Evolutionary conservation across 768 basidiomycete species (phyloP).

Genomic region (Butyriboletus loyo): DNA sequence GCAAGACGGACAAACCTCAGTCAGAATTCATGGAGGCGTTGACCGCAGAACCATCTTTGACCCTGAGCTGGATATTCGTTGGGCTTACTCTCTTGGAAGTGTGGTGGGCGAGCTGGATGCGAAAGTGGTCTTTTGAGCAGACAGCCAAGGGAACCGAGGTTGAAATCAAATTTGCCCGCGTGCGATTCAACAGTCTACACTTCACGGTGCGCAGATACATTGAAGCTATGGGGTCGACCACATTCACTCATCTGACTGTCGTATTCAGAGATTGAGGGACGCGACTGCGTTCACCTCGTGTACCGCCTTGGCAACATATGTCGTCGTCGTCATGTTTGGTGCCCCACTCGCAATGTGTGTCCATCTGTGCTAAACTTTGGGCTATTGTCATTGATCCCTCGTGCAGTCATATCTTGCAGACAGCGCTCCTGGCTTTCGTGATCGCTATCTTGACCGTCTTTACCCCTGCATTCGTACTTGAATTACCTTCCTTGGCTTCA

Average conservation of each 20-base stretch:
- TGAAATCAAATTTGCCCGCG: slow-evolving; percentile 42
- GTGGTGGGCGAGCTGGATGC: slow-evolving; percentile 74
- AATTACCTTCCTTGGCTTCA: slow-evolving; percentile 49
- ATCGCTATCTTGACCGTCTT: slow-evolving; percentile 64
- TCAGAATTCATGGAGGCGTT: slow-evolving; percentile 65
- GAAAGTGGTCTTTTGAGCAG: slow-evolving; percentile 52
- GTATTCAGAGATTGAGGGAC: slow-evolving; percentile 44
- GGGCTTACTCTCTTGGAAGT: slow-evolving; percentile 55
- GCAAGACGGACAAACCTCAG: slow-evolving; percentile 59
- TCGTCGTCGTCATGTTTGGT: slow-evolving; percentile 63
- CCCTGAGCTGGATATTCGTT: slow-evolving; percentile 52
- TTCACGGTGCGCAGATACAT: slow-evolving; percentile 36
- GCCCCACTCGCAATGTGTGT: slow-evolving; percentile 63
- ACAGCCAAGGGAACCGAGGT: slow-evolving; percentile 39
- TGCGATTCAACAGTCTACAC: slow-evolving; percentile 36
- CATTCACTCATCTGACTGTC: slow-evolving; percentile 1
- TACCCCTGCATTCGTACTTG: slow-evolving; percentile 68
- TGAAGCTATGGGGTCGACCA: background rate
- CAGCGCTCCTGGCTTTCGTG: slow-evolving; percentile 66
- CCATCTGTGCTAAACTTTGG: background rate
- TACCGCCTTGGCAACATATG: slow-evolving; percentile 46
- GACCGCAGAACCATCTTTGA: slow-evolving; percentile 56
- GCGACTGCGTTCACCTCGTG: slow-evolving; percentile 54
- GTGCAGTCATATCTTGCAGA: slow-evolving; percentile 52
- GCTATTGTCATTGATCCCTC: background rate